Percentiles rank a stretch among this genome's conserved stretches.
phyloP scores from a whole-genome alignment of 257 asterid species.

The Solanum boliviense region DNA sequence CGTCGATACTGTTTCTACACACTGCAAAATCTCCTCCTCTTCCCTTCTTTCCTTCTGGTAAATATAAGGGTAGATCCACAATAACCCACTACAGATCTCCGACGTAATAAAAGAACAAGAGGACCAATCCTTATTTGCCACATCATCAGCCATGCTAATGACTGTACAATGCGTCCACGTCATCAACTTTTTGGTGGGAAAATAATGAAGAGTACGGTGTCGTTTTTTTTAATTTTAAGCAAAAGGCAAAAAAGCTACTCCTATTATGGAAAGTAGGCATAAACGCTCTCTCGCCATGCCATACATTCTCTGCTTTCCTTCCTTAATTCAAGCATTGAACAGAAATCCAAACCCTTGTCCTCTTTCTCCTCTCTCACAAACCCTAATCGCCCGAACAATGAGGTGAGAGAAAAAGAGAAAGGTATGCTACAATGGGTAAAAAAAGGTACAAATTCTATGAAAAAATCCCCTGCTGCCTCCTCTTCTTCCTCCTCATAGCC shows the following conservation, averaged over 20 bases:
- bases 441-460: slow-evolving; percentile 15
- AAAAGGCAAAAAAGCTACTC: neutral
- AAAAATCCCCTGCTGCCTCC: slow-evolving; percentile 3
- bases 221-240: neutral
- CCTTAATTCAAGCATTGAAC: slow-evolving; percentile 13
- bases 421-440: slow-evolving; percentile 19
- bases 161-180: neutral
- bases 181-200: neutral
- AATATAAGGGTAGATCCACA: neutral
- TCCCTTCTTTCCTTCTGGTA: neutral
- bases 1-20: neutral
- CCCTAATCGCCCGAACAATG: neutral
- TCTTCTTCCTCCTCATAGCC: slow-evolving; percentile 12
- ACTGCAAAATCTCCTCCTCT: neutral
- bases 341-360: neutral
- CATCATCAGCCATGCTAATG: neutral
- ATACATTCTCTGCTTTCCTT: neutral
- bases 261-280: neutral
- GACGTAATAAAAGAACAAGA: neutral
- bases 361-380: slow-evolving; percentile 1
- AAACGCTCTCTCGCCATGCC: slow-evolving; percentile 4
- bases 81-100: neutral
- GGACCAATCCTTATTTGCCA: slow-evolving; percentile 42
- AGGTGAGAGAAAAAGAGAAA: slow-evolving; percentile 14
- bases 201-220: neutral